Conservation (phyloP, 2,329 filamentous ascomycete species). For the Clonostachys solani region DNA sequence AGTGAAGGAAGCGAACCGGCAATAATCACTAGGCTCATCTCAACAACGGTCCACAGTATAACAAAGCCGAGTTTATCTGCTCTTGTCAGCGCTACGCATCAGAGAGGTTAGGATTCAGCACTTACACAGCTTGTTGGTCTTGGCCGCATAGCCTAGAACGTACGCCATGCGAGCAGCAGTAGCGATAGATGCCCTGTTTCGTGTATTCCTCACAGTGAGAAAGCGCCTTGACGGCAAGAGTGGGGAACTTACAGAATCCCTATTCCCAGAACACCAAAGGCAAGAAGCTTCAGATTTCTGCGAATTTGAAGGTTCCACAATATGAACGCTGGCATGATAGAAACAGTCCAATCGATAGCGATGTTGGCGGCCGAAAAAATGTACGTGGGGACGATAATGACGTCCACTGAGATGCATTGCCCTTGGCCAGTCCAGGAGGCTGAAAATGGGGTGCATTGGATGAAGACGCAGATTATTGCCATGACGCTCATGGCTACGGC, state of each 20-base stretch:
- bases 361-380: slow-evolving; percentile 20
- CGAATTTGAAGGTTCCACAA: slow-evolving; percentile 8
- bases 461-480: slow-evolving; percentile 4
- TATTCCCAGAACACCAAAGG: slow-evolving; percentile 1
- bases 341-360: slow-evolving; percentile 14
- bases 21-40: slow-evolving; percentile 14
- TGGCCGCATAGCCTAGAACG: slow-evolving; percentile 5
- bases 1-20: slow-evolving; percentile 15
- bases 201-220: background rate
- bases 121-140: background rate
- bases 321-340: slow-evolving; percentile 13
- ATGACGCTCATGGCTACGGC: slow-evolving; percentile 1
- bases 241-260: slow-evolving; percentile 4
- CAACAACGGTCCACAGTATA: slow-evolving; percentile 12
- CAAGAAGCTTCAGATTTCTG: slow-evolving; percentile 3
- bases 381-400: slow-evolving; percentile 17
- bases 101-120: background rate
- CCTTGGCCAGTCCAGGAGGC: slow-evolving; percentile 8
- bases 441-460: slow-evolving; percentile 7
- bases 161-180: slow-evolving; percentile 11
- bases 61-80: slow-evolving; percentile 11
- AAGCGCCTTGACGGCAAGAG: background rate
- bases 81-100: background rate
- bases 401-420: slow-evolving; percentile 11
- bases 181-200: slow-evolving; percentile 7